Conservation (phyloP, 2,329 filamentous ascomycete genomes). For the Thielaviopsis musarum region DNA sequence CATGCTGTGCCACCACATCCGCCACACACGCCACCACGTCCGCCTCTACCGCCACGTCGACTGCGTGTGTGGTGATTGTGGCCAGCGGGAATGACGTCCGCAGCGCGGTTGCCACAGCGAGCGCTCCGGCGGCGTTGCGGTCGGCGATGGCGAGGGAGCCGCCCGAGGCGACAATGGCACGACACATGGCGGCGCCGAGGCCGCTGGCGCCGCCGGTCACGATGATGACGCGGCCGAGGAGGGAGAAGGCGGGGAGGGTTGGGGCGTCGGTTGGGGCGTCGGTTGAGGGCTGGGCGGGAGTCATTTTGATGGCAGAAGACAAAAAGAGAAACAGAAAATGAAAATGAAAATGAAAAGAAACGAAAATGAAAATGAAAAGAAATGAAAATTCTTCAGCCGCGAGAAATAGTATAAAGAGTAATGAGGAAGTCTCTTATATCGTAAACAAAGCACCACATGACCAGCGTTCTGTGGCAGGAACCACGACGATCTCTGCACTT, state of each 20-base stretch:
- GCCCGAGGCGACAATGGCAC: constrained; percentile 76
- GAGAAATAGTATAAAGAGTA: not conserved
- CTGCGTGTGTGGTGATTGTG: constrained; percentile 63
- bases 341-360: constrained; percentile 1
- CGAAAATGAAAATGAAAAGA: constrained; percentile 1
- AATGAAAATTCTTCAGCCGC: not conserved
- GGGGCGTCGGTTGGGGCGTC: constrained; percentile 28
- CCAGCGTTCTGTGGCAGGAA: too few species aligned
- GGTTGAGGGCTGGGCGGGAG: not conserved
- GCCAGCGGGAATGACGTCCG: not conserved
- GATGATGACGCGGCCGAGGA: constrained; percentile 67
- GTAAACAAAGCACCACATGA: too few species aligned
- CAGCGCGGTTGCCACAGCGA: not conserved
- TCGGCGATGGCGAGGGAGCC: constrained; percentile 85
- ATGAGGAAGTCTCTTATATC: not conserved
- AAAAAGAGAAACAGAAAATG: not conserved
- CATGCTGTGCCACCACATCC: constrained; percentile 40
- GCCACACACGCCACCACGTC: constrained; percentile 2
- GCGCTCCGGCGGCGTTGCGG: constrained; percentile 42
- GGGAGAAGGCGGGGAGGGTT: constrained; percentile 70
- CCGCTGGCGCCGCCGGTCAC: constrained; percentile 86
- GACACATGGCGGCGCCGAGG: constrained; percentile 80
- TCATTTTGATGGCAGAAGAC: too few species aligned
- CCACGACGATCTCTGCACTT: not conserved
- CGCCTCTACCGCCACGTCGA: constrained; percentile 9